A percentile compares a stretch with the other conserved stretches of the same genome.
Conservation (phyloP, 1,284 basidiomycete genomes). For the Tylopilus sp. region DNA sequence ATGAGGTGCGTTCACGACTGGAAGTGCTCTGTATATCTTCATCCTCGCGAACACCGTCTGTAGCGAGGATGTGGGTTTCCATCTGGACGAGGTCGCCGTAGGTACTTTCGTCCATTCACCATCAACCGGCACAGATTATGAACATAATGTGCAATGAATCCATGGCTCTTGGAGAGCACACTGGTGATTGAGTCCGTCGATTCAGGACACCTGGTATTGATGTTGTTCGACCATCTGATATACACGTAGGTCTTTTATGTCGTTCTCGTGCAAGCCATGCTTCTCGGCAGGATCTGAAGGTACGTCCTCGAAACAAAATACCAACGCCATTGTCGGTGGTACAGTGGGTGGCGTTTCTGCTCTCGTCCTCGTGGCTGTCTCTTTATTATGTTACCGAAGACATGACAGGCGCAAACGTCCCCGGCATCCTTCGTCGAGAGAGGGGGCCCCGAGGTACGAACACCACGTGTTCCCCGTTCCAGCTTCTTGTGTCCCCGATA, state of each 20-base stretch:
- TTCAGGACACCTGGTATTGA: neutral
- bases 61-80: neutral
- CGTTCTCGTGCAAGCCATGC: neutral
- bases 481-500: too few relatives aligned
- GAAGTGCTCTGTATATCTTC: constrained; percentile 21
- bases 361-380: neutral
- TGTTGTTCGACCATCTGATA: constrained; percentile 18
- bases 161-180: constrained; percentile 9
- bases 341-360: constrained; percentile 1
- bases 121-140: neutral
- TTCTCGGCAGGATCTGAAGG: neutral
- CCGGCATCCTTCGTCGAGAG: neutral
- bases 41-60: constrained; percentile 9
- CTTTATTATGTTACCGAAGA: constrained; percentile 1
- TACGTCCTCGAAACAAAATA: neutral
- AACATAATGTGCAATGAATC: constrained; percentile 17
- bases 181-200: constrained; percentile 1
- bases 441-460: constrained; percentile 18
- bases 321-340: constrained; percentile 11
- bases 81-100: constrained; percentile 3
- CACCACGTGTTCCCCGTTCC: too few relatives aligned
- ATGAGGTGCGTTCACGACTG: constrained; percentile 2
- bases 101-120: neutral
- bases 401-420: neutral
- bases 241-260: constrained; percentile 9